phyloP scores from a whole-genome alignment of 192 early-diverging fungal genomes.

The Gaertneriomyces semiglobifer region DNA sequence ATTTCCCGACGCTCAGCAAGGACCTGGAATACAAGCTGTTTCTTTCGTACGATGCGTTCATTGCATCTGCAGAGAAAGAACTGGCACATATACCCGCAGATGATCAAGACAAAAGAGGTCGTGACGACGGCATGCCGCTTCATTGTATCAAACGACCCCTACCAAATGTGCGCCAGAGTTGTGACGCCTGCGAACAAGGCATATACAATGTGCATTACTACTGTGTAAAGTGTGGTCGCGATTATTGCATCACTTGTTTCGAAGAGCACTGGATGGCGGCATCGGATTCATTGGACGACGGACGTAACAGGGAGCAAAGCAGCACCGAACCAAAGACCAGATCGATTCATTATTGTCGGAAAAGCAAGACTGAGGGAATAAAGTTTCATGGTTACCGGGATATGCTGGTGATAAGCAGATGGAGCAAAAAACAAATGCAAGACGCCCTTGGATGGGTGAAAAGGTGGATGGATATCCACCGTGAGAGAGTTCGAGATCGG shows the following conservation, averaged over 20 bases:
- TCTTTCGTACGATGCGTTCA: neutral
- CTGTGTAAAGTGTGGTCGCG: conserved; percentile 15
- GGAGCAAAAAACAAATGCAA: conserved; percentile 11
- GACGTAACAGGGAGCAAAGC: too few relatives aligned
- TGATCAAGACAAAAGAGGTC: neutral
- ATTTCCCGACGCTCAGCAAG: neutral
- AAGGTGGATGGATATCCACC: neutral
- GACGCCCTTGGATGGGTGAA: conserved; percentile 7
- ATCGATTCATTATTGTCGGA: too few relatives aligned
- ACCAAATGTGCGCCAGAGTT: conserved; percentile 1
- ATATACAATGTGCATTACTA: conserved; percentile 28
- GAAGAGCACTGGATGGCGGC: conserved; percentile 14
- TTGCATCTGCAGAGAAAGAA: conserved; percentile 6
- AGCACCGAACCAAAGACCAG: too few relatives aligned
- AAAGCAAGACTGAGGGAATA: too few relatives aligned
- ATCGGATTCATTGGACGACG: too few relatives aligned
- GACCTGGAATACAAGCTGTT: neutral
- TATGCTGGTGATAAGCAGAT: conserved; percentile 11
- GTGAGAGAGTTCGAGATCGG: too few relatives aligned
- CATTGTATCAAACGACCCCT: conserved; percentile 12
- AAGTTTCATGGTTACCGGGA: neutral
- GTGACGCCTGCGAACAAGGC: conserved; percentile 22
- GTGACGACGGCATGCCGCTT: neutral
- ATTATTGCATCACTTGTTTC: conserved; percentile 13
- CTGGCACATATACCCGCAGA: conserved; percentile 1